Evolutionary conservation across 2,329 filamentous ascomycete species (phyloP), one percentile per base, ranked within the genome.

Genomic region (Lithohypha guttulata): DNA sequence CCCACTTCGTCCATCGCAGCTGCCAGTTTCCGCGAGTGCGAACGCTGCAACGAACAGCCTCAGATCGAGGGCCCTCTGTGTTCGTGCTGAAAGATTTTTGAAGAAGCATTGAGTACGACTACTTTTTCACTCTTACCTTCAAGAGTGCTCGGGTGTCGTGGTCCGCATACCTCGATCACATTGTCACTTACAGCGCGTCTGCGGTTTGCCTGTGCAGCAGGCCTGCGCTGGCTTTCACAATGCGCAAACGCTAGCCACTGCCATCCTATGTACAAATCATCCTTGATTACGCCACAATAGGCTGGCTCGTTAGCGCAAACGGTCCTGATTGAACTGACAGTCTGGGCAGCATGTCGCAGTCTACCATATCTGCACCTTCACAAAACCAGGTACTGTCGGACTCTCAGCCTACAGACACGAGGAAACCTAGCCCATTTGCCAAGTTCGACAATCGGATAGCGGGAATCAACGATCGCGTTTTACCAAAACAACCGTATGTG

Each of bases 401-500:
- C 13, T 5, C 35, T 7, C 25, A 15, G 11, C 26, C 35, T 4
- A 14, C 27, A 11, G 17, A 22, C 18, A 11, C 35, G 15, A 29
- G 26, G 18, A 17, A 4, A 3, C 26, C 26, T 10, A 39, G 31
- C 13, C 26, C 35, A 9, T 39, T 39, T 19, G 25, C 35, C 2
- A 31, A 43, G 19, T 41, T 52, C 30, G 48, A 53, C 42, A 35
- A 43, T 18, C 60, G 58, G 49, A 51, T 67, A 29, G 55, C 60
- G 42, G 55, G 51, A 27, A 55, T 66, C 27, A 60, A 54, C 37
- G 58, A 64, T 44, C 53, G 60, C 40, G 55, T 65, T 22, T 58
- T 68, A 33, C 64, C 64, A 15, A 48, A 56, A 34, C 59, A 64
- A 33, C 64, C 64, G 27, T 66, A 65, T 44, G 58, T 66, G 36